Base-by-base conservation (phyloP, 805 yeast species). In the Priceomyces carsonii region DNA sequence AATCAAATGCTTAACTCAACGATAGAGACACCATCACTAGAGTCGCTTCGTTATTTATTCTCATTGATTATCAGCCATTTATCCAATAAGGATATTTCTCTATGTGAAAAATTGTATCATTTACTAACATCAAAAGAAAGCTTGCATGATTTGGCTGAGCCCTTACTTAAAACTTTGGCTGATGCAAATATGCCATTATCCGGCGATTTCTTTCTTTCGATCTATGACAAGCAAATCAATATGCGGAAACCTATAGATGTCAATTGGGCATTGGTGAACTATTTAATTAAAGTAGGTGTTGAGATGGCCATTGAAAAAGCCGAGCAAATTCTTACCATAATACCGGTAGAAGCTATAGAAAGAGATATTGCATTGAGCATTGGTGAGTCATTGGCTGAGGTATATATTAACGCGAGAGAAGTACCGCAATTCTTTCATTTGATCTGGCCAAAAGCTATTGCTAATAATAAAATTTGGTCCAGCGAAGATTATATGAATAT, bases 401-500 rank as follows among this genome's bases (percentile, higher is more conserved):
- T 82, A 15, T 75, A 69, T 50, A 60, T 68, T 8, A 73, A 66
- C 45, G 80, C 80, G 3, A 75, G 90, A 65, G 87, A 81, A 36
- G 59, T 77, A 18, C 57, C 56, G 3, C 50, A 59, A 3, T 82
- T 82, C 43, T 61, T 77, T 32, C 53, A 61, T 6, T 43, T 43
- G 1, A 55, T 68, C 8, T 80, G 83, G 79, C 55, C 60, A 10
- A 31, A 34, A 13, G 62, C 51, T 6, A 44, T 61, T 9, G 24
- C 42, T 8, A 38, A 32, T 2, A 39, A 50, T 19, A 6, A 14
- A 8, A 26, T 42, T 9, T 66, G 69, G 69, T 34, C 40, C 8
- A 38, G 52, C 6, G 27, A 33, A 3, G 52, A 48, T 4, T 66
- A 74, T 33, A 43, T 69, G 1, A 35, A 51, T 1, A 42, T 55